Evolutionary conservation across 306 rosid genomes (phyloP).

Genomic region (Cucumis melo): DNA sequence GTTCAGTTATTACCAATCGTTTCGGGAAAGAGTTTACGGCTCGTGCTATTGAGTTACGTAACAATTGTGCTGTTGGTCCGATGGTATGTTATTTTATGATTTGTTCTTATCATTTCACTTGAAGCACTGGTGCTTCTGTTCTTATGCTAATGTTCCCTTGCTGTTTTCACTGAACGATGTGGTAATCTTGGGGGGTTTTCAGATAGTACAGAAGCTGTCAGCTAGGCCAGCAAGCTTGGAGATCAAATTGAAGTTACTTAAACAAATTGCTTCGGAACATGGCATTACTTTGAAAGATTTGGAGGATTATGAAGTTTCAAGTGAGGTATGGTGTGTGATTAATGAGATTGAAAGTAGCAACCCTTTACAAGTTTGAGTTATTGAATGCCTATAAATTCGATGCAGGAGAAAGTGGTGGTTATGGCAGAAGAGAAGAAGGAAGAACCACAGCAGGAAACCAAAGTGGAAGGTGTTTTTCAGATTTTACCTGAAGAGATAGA

Average conservation of each 20-base stretch:
- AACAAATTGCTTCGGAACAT: conserved; percentile 65
- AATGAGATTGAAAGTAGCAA: neutral
- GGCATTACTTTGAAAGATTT: conserved; percentile 43
- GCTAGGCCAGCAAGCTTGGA: conserved; percentile 56
- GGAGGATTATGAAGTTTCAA: conserved; percentile 18
- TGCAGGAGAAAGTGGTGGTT: conserved; percentile 30
- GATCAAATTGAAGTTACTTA: conserved; percentile 51
- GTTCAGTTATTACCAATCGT: conserved; percentile 36
- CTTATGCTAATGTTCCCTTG: neutral
- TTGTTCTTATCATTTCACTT: neutral
- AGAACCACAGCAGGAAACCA: conserved; percentile 17
- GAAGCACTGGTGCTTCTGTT: neutral
- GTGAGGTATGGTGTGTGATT: conserved; percentile 28
- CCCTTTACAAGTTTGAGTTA: neutral
- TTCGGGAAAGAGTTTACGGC: conserved; percentile 68
- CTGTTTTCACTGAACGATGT: neutral
- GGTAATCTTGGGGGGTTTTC: neutral
- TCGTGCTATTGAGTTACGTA: conserved; percentile 54
- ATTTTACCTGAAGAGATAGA: conserved; percentile 23
- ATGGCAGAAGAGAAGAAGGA: conserved; percentile 20
- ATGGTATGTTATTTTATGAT: conserved; percentile 19
- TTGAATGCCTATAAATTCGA: conserved; percentile 2
- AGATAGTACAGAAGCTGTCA: conserved; percentile 65
- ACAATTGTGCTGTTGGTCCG: conserved; percentile 53
- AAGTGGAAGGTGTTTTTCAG: conserved; percentile 10